A percentile compares a stretch with the other conserved stretches of the same genome.
Conservation (phyloP, 2,329 filamentous ascomycete genomes). For the Penicillium hordei region DNA sequence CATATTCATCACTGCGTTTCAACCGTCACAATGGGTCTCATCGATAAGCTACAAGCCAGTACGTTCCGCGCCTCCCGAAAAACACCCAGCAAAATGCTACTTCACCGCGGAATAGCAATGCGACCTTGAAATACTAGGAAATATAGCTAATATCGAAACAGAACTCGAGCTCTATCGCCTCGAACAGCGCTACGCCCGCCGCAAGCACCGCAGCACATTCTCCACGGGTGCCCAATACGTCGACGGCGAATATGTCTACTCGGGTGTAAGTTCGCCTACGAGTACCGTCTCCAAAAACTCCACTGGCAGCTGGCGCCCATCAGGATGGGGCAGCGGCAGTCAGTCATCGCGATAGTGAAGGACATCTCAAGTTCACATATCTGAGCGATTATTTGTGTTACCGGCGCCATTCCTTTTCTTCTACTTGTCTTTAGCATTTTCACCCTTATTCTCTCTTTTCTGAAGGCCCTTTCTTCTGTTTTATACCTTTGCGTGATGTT, state of each 20-base stretch:
- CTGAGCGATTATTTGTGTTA: slow-evolving; percentile 2
- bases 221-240: slow-evolving; percentile 87
- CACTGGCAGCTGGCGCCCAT: slow-evolving; percentile 36
- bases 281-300: slow-evolving; percentile 43
- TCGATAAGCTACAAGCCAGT: slow-evolving; percentile 54
- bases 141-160: slow-evolving; percentile 57
- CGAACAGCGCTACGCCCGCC: slow-evolving; percentile 90
- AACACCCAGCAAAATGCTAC: background rate
- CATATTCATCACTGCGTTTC: slow-evolving; percentile 1
- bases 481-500: slow-evolving; percentile 24
- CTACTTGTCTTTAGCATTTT: slow-evolving; percentile 11
- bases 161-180: slow-evolving; percentile 86
- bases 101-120: background rate
- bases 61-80: slow-evolving; percentile 27
- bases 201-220: slow-evolving; percentile 86
- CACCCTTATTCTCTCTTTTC: slow-evolving; percentile 10
- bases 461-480: background rate
- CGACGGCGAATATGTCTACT: slow-evolving; percentile 91
- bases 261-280: slow-evolving; percentile 36
- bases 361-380: slow-evolving; percentile 5
- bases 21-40: slow-evolving; percentile 47
- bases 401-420: slow-evolving; percentile 8
- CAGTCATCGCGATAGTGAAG: slow-evolving; percentile 28
- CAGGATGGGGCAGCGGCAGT: slow-evolving; percentile 27
- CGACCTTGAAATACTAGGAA: slow-evolving; percentile 16